These are phyloP conservation scores for Panus rudis DNA, from an alignment of 768 basidiomycete species.

Conservation along the genomic window DNA sequence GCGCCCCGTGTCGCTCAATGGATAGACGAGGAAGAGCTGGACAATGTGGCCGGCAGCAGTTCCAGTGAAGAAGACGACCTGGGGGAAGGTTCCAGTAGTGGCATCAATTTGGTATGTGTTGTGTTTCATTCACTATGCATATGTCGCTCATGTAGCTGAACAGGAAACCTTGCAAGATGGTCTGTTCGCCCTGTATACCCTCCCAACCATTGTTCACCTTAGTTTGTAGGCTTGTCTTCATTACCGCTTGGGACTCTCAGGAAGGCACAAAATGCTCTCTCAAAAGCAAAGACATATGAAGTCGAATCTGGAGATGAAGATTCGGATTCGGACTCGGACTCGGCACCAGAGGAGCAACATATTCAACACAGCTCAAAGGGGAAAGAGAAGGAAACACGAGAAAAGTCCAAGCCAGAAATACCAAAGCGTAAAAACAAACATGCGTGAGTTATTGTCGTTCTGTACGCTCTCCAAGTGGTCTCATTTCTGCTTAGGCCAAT, in stretches of 20 bases:
- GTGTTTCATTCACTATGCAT: conserved; percentile 1
- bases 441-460: conserved; percentile 54
- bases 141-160: background rate
- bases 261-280: conserved; percentile 19
- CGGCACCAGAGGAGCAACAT: conserved; percentile 2
- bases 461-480: background rate
- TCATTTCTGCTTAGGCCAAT: conserved; percentile 46
- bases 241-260: conserved; percentile 22
- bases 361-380: conserved; percentile 6
- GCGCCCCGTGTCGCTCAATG: conserved; percentile 56
- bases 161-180: conserved; percentile 8
- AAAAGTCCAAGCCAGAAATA: conserved; percentile 41
- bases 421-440: conserved; percentile 72
- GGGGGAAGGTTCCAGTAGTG: conserved; percentile 8
- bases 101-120: conserved; percentile 10
- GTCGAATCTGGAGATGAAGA: conserved; percentile 11
- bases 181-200: background rate
- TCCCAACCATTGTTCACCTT: background rate
- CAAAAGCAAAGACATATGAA: conserved; percentile 8
- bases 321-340: conserved; percentile 6
- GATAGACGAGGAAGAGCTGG: conserved; percentile 43
- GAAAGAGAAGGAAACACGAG: conserved; percentile 30
- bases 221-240: conserved; percentile 16
- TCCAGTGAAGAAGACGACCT: conserved; percentile 3
- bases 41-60: conserved; percentile 9